Conservation (phyloP, 2,329 filamentous ascomycete species). For the Annulohypoxylon truncatum region DNA sequence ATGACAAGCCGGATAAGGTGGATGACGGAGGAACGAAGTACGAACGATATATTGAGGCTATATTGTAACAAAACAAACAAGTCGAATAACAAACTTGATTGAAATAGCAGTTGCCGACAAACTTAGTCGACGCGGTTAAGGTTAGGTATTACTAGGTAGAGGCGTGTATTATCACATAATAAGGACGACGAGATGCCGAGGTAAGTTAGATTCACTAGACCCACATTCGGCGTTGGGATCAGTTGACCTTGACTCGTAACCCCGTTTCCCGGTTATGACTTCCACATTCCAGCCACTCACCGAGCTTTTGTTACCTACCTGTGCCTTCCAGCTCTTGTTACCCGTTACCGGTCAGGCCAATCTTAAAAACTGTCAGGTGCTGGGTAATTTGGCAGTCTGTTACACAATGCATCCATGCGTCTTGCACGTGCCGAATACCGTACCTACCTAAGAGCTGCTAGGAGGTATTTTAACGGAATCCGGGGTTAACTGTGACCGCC, state of each 20-base stretch:
- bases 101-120: not conserved
- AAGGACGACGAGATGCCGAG: slow-evolving; percentile 30
- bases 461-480: slow-evolving; percentile 22
- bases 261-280: not conserved
- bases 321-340: too few relatives aligned
- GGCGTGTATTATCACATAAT: not conserved
- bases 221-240: slow-evolving; percentile 28
- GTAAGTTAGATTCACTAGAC: slow-evolving; percentile 5
- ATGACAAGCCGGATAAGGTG: not conserved
- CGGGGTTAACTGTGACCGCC: slow-evolving; percentile 33
- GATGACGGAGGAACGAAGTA: not conserved
- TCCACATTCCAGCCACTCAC: slow-evolving; percentile 15
- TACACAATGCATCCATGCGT: slow-evolving; percentile 15
- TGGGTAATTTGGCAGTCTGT: not conserved
- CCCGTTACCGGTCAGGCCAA: not conserved
- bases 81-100: slow-evolving; percentile 1
- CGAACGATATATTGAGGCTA: slow-evolving; percentile 4
- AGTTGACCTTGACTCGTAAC: slow-evolving; percentile 15
- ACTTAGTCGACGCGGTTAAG: not conserved
- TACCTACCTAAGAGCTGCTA: not conserved
- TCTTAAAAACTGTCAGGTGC: not conserved
- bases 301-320: too few relatives aligned
- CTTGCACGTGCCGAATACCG: slow-evolving; percentile 16
- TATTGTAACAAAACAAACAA: not conserved
- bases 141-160: too few relatives aligned